phyloP scores from a whole-genome alignment of 2,329 filamentous ascomycete genomes.

The Alternaria ventricosa region DNA sequence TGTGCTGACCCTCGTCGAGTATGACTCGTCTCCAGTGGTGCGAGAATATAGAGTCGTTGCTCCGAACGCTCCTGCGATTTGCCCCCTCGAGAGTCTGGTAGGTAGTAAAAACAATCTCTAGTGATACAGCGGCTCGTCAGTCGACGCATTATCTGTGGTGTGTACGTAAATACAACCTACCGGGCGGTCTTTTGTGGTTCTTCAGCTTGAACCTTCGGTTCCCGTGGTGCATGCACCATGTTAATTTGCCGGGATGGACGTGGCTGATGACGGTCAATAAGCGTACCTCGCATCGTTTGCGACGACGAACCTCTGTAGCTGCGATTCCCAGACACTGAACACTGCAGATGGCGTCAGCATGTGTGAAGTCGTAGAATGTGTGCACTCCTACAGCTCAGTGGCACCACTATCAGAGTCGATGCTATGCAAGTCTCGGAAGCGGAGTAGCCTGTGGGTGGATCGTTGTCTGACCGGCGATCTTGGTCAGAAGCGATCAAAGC shows the following conservation, averaged over 20 bases:
- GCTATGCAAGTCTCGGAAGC: not conserved
- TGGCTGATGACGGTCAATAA: not conserved
- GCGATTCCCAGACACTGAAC: not conserved
- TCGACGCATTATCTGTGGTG: not conserved
- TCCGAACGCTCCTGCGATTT: not conserved
- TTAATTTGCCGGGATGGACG: not conserved
- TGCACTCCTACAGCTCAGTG: not conserved
- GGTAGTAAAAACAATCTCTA: constrained; percentile 4
- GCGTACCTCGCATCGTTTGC: not conserved
- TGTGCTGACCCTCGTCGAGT: constrained; percentile 29
- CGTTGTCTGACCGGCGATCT: not conserved
- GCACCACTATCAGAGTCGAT: not conserved
- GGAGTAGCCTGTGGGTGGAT: not conserved
- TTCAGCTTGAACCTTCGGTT: not conserved
- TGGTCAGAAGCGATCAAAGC: constrained; percentile 7
- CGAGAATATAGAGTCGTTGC: constrained; percentile 18
- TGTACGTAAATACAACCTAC: not conserved
- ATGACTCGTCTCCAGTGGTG: constrained; percentile 50
- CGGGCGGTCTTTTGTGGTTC: not conserved
- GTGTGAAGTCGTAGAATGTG: not conserved
- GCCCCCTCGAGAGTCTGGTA: constrained; percentile 13
- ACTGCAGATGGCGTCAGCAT: not conserved
- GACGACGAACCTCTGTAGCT: not conserved
- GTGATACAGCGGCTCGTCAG: not conserved
- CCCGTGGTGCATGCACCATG: not conserved